phyloP scores from a whole-genome alignment of 495 filamentous ascomycete species.

The Cudoniella acicularis region DNA sequence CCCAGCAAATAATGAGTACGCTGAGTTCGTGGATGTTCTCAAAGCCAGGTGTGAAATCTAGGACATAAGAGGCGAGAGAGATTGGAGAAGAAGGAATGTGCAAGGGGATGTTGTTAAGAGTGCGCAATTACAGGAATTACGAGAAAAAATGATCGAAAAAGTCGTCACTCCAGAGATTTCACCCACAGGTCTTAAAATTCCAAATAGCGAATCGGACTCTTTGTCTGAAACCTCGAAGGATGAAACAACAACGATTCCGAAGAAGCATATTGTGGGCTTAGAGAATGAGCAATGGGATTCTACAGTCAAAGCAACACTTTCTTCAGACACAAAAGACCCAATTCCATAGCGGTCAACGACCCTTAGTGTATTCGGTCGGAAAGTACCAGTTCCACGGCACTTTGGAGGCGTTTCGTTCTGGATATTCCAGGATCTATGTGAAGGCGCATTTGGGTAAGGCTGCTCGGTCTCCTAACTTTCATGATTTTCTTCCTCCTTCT shows the following conservation, averaged over 20 bases:
- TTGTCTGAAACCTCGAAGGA: no score
- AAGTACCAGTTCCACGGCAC: conserved; percentile 46
- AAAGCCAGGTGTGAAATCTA: conserved; percentile 67
- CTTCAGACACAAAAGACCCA: conserved; percentile 7
- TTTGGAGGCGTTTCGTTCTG: conserved; percentile 46
- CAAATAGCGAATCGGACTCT: not conserved
- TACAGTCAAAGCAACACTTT: conserved; percentile 17
- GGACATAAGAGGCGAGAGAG: conserved; percentile 63
- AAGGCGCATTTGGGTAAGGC: conserved; percentile 54
- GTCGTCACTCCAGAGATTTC: not conserved
- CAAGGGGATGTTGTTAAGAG: conserved; percentile 13
- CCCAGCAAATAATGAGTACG: conserved; percentile 58
- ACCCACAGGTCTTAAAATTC: not conserved
- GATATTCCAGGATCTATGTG: conserved; percentile 58
- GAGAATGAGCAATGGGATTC: conserved; percentile 9
- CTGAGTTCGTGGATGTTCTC: conserved; percentile 61
- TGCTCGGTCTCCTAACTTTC: no score
- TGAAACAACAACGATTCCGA: not conserved
- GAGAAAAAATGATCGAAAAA: conserved; percentile 1
- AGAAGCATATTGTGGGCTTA: conserved; percentile 14
- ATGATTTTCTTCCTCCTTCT: no score
- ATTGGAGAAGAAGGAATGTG: conserved; percentile 57
- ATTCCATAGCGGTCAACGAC: conserved; percentile 43
- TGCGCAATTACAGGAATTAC: conserved; percentile 12
- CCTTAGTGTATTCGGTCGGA: conserved; percentile 57